Base-by-base conservation (phyloP, 805 yeast genomes). In the Wickerhamomyces ciferrii region DNA sequence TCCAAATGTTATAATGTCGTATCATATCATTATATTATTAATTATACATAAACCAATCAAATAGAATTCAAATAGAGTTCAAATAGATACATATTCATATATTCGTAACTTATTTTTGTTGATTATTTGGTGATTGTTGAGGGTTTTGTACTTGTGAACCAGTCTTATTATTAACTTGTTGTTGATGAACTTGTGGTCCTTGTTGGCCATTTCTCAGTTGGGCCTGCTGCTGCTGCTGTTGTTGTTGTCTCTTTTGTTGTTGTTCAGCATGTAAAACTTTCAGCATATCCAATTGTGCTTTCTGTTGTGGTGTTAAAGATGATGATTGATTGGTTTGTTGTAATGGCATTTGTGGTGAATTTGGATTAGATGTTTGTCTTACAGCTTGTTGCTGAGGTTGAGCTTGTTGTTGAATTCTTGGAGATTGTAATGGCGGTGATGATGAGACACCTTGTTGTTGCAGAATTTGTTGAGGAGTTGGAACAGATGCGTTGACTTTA, bases 401-500 rank as follows among this genome's bases (percentile, higher is more conserved):
- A 39, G 49, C 54, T 39, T 45, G 52, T 42, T 44, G 52, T 42
- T 44, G 53, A 17, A 24, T 48, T 21, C 25, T 15, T 21, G 48
- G 42, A 20, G 51, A 32, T 41, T 43, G 45, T 14, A 21, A 40
- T 50, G 66, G 39, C 49, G 39, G 39, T 13, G 38, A 23, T 6
- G 39, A 18, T 14, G 23, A 13, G 13, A 19, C 32, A 2, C 32
- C 21, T 45, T 67, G 74, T 27, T 70, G 60, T 46, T 61, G 68
- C 32, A 48, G 68, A 32, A 51, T 55, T 48, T 71, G 76, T 45
- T 72, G 76, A 2, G 75, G 75, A 1, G 74, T 67, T 32, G 71
- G 62, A 15, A 61, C 60, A 8, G 48, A 36, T 10, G 50, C 39
- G 34, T 39, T 47, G 3, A 42, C 36, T 25, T 46, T 50, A 17